phyloP scores from a whole-genome alignment of 805 yeast species.

The Metschnikowia continentalis region DNA sequence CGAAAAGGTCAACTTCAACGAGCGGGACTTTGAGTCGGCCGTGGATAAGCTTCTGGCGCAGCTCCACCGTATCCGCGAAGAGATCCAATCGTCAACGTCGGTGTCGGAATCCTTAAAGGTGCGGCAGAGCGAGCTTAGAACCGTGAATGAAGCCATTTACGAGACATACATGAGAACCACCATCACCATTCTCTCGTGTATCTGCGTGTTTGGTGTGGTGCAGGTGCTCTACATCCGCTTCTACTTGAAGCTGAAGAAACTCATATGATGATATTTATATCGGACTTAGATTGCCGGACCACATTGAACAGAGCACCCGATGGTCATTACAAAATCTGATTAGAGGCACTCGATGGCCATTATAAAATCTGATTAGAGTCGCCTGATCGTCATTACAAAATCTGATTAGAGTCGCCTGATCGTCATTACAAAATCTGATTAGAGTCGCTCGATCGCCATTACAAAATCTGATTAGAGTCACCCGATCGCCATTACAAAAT shows the following conservation, averaged over 20 bases:
- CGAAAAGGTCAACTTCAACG: constrained; percentile 8
- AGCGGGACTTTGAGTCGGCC: constrained; percentile 31
- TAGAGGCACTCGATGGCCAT: no score
- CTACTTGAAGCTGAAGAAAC: constrained; percentile 26
- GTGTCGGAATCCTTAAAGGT: constrained; percentile 27
- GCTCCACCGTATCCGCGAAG: constrained; percentile 29
- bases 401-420: no score
- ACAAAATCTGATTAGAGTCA: no score
- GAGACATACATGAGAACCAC: constrained; percentile 30
- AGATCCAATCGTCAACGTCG: constrained; percentile 25
- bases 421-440: no score
- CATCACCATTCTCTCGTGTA: constrained; percentile 24
- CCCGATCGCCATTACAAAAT: no score
- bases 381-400: no score
- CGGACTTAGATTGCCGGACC: background rate
- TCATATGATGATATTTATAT: constrained; percentile 13
- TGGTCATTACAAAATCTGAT: no score
- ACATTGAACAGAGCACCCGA: background rate
- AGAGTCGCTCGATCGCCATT: no score
- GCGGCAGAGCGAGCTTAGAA: constrained; percentile 33
- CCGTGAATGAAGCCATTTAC: constrained; percentile 37
- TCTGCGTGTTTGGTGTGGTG: constrained; percentile 26
- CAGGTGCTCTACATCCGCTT: constrained; percentile 31
- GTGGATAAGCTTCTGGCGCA: constrained; percentile 28
- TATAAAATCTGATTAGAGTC: no score